Conservation (phyloP, 2,329 filamentous ascomycete genomes). For the Lasiodiplodia hormozganensis region DNA sequence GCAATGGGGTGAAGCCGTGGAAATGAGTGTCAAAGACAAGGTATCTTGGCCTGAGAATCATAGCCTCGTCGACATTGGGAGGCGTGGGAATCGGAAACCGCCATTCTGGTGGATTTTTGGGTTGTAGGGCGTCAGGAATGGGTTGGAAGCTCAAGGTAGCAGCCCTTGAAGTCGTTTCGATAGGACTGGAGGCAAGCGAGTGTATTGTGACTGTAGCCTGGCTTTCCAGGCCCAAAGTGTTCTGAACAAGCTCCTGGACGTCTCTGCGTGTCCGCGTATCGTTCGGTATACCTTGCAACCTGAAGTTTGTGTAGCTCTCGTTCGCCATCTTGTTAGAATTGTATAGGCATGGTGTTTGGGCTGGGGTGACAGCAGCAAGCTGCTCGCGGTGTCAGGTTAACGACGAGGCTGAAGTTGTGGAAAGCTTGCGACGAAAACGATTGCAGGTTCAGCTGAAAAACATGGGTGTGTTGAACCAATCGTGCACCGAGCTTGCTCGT, state of each 20-base stretch:
- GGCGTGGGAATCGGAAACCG: background rate
- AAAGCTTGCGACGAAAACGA: background rate
- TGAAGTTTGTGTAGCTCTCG: background rate
- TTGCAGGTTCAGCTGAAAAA: background rate
- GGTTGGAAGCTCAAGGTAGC: background rate
- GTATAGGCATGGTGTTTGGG: background rate
- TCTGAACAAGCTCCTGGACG: background rate
- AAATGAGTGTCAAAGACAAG: slow-evolving; percentile 29
- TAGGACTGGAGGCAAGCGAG: background rate
- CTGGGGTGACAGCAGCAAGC: background rate
- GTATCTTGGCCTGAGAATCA: background rate
- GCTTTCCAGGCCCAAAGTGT: background rate
- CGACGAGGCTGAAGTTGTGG: background rate
- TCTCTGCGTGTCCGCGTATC: background rate
- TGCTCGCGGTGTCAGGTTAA: background rate
- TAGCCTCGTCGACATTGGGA: background rate
- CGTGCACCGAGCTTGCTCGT: background rate
- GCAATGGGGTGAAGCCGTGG: slow-evolving; percentile 17
- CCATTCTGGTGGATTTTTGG: background rate
- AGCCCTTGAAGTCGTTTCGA: background rate
- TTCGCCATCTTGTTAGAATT: background rate
- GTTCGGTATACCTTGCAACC: background rate
- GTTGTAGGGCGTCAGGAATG: background rate
- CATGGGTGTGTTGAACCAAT: background rate
- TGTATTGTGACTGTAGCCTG: background rate